These are phyloP conservation scores for Trichomonas tenax DNA, from an alignment of 208 protist genomes.

Conservation along the genomic window DNA sequence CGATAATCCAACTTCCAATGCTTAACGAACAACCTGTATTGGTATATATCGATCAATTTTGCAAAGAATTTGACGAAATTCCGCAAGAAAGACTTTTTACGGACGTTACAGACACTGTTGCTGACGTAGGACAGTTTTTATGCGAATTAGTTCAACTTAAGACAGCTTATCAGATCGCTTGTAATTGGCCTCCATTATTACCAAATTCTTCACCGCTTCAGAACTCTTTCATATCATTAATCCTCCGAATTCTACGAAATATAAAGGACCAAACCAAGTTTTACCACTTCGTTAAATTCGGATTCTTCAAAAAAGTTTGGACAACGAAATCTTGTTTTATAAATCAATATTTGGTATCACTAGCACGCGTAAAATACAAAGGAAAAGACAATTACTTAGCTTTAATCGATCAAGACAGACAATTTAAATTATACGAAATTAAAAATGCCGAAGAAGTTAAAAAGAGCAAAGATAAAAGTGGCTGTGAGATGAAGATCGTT, in stretches of 20 bases:
- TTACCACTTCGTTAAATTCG: neutral
- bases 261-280: neutral
- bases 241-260: neutral
- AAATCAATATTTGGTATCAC: neutral
- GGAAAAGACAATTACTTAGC: neutral
- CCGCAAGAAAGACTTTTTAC: neutral
- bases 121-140: neutral
- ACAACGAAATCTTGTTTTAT: neutral
- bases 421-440: neutral
- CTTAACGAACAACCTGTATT: neutral
- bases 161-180: neutral
- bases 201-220: neutral
- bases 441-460: neutral
- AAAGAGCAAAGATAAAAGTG: neutral
- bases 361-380: neutral
- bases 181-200: neutral
- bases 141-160: neutral
- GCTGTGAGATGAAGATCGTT: neutral
- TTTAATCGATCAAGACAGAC: neutral
- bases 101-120: neutral
- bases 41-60: neutral
- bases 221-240: neutral
- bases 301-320: neutral
- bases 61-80: neutral
- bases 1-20: neutral